These are phyloP conservation scores for Melastoma candidum DNA, from an alignment of 441 rosid species.

Conservation along the genomic window DNA sequence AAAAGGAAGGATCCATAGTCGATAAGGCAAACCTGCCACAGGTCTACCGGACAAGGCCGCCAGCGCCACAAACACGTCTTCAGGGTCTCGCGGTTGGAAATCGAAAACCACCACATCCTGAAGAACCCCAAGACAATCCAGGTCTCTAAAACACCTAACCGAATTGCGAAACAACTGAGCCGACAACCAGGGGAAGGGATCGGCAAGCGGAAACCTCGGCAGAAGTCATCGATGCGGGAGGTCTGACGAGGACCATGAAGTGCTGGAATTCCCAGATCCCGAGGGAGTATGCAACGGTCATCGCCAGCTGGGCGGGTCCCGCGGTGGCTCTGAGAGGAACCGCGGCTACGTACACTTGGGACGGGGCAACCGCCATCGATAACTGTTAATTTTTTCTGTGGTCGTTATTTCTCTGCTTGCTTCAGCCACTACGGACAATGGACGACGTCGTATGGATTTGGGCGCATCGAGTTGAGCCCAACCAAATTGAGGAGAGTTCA, in stretches of 20 bases:
- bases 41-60: conserved; percentile 47
- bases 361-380: too few relatives aligned
- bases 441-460: too few relatives aligned
- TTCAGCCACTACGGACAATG: too few relatives aligned
- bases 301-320: conserved; percentile 45
- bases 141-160: neutral
- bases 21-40: conserved; percentile 39
- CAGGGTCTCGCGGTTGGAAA: conserved; percentile 78
- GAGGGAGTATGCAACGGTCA: conserved; percentile 59
- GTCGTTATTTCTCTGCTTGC: too few relatives aligned
- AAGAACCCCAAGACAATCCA: neutral
- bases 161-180: too few relatives aligned
- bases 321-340: conserved; percentile 50
- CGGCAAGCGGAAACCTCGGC: conserved; percentile 28
- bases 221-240: conserved; percentile 22
- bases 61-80: conserved; percentile 43
- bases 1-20: neutral
- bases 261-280: conserved; percentile 50
- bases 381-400: too few relatives aligned
- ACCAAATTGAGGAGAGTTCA: too few relatives aligned
- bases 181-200: neutral
- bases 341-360: conserved; percentile 44
- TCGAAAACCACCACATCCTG: conserved; percentile 30
- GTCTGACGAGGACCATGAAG: conserved; percentile 59
- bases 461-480: too few relatives aligned